Evolutionary conservation across 495 filamentous ascomycete species (phyloP).

Genomic region (Aspergillus bridgeri): DNA sequence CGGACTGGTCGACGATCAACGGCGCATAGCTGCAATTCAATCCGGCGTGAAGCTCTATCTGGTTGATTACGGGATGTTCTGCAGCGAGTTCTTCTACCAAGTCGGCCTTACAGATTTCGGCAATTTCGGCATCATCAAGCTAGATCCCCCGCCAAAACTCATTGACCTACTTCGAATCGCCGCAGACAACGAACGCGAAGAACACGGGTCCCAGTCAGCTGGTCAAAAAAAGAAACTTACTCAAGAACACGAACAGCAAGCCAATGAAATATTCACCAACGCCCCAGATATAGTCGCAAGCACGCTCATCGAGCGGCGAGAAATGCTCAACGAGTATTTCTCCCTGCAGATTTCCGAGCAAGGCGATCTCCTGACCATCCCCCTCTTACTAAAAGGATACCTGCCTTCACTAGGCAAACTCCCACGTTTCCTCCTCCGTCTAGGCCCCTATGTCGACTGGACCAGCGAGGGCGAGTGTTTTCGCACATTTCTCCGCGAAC

Average conservation of each 20-base stretch:
- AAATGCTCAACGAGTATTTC: slow-evolving; percentile 95
- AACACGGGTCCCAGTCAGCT: slow-evolving; percentile 12
- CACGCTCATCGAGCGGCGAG: slow-evolving; percentile 67
- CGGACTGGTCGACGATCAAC: slow-evolving; percentile 82
- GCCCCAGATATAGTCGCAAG: slow-evolving; percentile 59
- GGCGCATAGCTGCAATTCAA: slow-evolving; percentile 88
- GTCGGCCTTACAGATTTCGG: slow-evolving; percentile 93
- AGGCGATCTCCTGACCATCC: slow-evolving; percentile 74
- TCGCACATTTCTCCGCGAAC: slow-evolving; percentile 74
- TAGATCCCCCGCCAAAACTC: slow-evolving; percentile 72
- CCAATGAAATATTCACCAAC: slow-evolving; percentile 61
- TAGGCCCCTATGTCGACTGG: slow-evolving; percentile 92
- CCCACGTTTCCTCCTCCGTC: slow-evolving; percentile 79
- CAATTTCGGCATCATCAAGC: slow-evolving; percentile 83
- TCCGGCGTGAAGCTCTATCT: slow-evolving; percentile 89
- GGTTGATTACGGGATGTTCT: slow-evolving; percentile 87
- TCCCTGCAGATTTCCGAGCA: slow-evolving; percentile 73
- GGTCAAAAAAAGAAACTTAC: slow-evolving; percentile 10
- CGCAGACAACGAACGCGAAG: slow-evolving; percentile 58
- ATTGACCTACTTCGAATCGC: slow-evolving; percentile 68
- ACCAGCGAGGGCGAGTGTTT: slow-evolving; percentile 80
- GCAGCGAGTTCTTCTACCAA: slow-evolving; percentile 95
- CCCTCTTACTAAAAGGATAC: slow-evolving; percentile 86
- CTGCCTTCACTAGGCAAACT: slow-evolving; percentile 80
- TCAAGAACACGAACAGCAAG: slow-evolving; percentile 34